Evolutionary conservation across 768 basidiomycete species (phyloP).

Genomic region (Exidia glandulosa): DNA sequence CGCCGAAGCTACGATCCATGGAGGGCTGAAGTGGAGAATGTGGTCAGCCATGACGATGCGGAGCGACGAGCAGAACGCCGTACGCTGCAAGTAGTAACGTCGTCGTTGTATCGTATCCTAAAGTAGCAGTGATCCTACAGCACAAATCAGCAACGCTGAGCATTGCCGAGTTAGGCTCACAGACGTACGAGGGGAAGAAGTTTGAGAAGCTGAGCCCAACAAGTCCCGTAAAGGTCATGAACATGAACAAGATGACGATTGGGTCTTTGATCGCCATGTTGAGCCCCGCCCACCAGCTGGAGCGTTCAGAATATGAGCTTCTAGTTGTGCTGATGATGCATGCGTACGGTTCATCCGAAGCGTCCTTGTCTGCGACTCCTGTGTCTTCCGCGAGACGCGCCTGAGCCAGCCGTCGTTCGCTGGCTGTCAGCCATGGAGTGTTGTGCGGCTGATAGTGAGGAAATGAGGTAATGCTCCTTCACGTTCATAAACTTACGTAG

Average conservation of each 20-base stretch:
- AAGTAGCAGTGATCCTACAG: slow-evolving; percentile 38
- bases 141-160: background rate
- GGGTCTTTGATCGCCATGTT: slow-evolving; percentile 45
- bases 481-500: slow-evolving; percentile 31
- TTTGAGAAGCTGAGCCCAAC: slow-evolving; percentile 49
- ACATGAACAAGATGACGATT: slow-evolving; percentile 40
- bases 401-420: slow-evolving; percentile 48
- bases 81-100: slow-evolving; percentile 49
- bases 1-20: slow-evolving; percentile 47
- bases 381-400: slow-evolving; percentile 57
- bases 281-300: slow-evolving; percentile 41
- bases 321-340: background rate
- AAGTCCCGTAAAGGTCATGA: slow-evolving; percentile 39
- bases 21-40: slow-evolving; percentile 32
- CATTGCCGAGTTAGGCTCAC: background rate
- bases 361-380: slow-evolving; percentile 55
- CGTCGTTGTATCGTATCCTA: slow-evolving; percentile 49
- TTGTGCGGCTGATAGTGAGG: slow-evolving; percentile 25
- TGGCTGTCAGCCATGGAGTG: slow-evolving; percentile 43
- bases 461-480: background rate
- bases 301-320: background rate
- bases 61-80: background rate
- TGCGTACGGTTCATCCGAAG: slow-evolving; percentile 39
- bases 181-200: slow-evolving; percentile 43
- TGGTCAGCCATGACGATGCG: background rate